These are phyloP conservation scores for Polytrichum formosum DNA, from an alignment of 225 moss, liverwort and hornwort species.

Conservation along the genomic window DNA sequence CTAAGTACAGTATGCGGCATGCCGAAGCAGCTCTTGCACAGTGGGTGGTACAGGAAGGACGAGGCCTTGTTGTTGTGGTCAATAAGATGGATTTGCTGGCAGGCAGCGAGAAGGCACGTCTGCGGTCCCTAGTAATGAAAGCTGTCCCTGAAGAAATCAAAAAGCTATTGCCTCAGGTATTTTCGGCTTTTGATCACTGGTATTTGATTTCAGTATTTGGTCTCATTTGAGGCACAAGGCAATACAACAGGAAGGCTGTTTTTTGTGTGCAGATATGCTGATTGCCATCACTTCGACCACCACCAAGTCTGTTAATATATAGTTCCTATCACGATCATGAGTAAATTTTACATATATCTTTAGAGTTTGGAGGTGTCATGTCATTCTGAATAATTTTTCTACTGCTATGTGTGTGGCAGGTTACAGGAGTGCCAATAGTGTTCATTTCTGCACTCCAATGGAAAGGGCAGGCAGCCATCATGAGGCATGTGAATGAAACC, in stretches of 20 bases:
- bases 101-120: slow-evolving; percentile 65
- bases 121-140: slow-evolving; percentile 68
- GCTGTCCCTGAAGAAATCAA: slow-evolving; percentile 91
- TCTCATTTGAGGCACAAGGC: too few relatives aligned
- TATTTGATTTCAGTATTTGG: too few relatives aligned
- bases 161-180: slow-evolving; percentile 83
- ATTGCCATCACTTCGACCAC: too few relatives aligned
- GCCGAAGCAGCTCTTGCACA: slow-evolving; percentile 89
- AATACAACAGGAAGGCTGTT: too few relatives aligned
- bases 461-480: slow-evolving; percentile 64
- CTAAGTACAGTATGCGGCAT: slow-evolving; percentile 88
- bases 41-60: slow-evolving; percentile 93
- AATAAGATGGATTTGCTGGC: slow-evolving; percentile 95
- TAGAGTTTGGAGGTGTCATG: too few relatives aligned
- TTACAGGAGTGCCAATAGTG: slow-evolving; percentile 80
- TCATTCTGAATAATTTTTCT: background rate
- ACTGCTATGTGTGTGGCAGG: slow-evolving; percentile 32
- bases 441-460: slow-evolving; percentile 85
- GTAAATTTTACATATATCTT: too few relatives aligned
- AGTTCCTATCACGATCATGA: too few relatives aligned
- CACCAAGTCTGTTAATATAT: too few relatives aligned
- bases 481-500: slow-evolving; percentile 76
- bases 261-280: too few relatives aligned
- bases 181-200: background rate
- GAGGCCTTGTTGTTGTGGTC: slow-evolving; percentile 82